These are phyloP conservation scores for Plasmodium fragile DNA, from an alignment of 169 alveolate genomes.

Conservation along the genomic window DNA sequence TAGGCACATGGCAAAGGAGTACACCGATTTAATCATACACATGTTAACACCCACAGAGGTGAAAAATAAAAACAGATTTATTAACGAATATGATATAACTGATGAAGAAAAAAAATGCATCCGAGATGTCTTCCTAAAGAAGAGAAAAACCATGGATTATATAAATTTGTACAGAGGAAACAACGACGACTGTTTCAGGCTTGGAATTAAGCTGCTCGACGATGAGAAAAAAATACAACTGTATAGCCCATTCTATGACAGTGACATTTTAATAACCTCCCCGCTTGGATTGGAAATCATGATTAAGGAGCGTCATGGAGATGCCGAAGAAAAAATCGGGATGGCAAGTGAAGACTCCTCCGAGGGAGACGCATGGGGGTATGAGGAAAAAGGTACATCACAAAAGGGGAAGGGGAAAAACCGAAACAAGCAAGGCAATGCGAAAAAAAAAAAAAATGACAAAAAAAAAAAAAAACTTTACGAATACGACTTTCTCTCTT, in stretches of 20 bases:
- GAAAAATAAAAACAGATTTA: slow-evolving; percentile 81
- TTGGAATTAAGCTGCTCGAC: slow-evolving; percentile 86
- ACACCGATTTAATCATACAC: slow-evolving; percentile 67
- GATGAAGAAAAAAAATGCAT: slow-evolving; percentile 78
- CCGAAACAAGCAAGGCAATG: not conserved
- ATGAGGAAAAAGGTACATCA: not conserved
- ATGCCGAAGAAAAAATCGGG: not conserved
- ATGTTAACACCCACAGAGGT: slow-evolving; percentile 63
- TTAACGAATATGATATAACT: slow-evolving; percentile 80
- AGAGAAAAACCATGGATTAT: slow-evolving; percentile 80
- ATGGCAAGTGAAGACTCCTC: slow-evolving; percentile 12
- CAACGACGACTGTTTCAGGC: slow-evolving; percentile 89
- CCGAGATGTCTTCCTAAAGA: slow-evolving; percentile 70
- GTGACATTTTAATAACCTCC: slow-evolving; percentile 91
- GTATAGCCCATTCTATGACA: slow-evolving; percentile 87
- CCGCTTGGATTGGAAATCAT: slow-evolving; percentile 90
- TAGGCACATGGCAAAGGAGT: slow-evolving; percentile 74
- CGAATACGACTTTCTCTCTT: slow-evolving; percentile 89
- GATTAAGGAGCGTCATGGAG: slow-evolving; percentile 78
- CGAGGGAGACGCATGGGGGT: slow-evolving; percentile 9
- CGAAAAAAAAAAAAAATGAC: not conserved
- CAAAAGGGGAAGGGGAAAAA: not conserved
- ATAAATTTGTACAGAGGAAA: slow-evolving; percentile 85
- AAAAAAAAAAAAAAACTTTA: slow-evolving; percentile 51
- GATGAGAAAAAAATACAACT: slow-evolving; percentile 83